Evolutionary conservation across 2,329 filamentous ascomycete genomes (phyloP), one percentile per base, ranked within the genome.

Genomic region (Saccharata proteae): DNA sequence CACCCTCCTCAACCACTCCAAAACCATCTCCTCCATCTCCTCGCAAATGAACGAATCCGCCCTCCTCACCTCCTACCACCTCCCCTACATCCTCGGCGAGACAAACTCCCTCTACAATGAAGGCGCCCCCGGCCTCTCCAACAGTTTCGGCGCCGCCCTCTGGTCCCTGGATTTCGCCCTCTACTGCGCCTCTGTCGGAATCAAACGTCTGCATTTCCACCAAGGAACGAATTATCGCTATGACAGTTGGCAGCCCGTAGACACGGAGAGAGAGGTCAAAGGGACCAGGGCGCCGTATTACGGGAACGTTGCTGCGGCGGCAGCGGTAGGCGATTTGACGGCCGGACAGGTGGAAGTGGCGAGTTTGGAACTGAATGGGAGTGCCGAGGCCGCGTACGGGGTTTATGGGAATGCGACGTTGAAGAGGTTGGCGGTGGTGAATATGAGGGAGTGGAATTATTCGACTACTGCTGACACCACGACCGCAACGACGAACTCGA

Each of bases 251-350:
- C 73, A 78, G 43, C 71, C 73, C 0, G 42, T 75, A 26, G 43
- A 54, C 4, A 75, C 71, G 1, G 46, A 55, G 29, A 57, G 58
- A 10, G 63, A 64, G 0, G 53, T 55, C 6, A 56, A 61, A 2
- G 73, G 71, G 10, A 77, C 72, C 13, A 76, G 74, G 44, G 55
- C 74, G 0, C 72, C 74, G 0, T 80, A 76, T 48, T 78, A 79
- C 42, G 73, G 70, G 11, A 71, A 69, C 46, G 54, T 76, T 11
- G 66, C 65, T 18, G 68, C 71, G 2, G 71, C 74, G 0, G 62
- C 65, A 2, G 67, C 73, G 42, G 48, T 78, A 3, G 64, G 66
- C 2, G 49, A 65, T 35, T 43, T 60, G 7, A 45, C 41, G 3
- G 34, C 38, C 3, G 38, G 39, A 14, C 40, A 52, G 10, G 57